phyloP scores from a whole-genome alignment of 129 eudicot genomes.

The Chrysanthemum makinoi region DNA sequence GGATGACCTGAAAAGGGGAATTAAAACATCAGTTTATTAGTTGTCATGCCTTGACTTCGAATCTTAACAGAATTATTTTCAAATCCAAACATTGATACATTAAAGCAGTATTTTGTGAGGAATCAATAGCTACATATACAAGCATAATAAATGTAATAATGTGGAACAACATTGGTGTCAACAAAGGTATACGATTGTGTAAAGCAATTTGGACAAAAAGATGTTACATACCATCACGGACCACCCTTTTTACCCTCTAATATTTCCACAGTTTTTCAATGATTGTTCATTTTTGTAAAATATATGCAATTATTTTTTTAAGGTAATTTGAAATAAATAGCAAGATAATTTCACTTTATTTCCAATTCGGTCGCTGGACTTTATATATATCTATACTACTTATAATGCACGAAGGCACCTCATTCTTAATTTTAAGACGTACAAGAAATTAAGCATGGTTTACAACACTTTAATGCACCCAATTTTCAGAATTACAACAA shows the following conservation, averaged over 20 bases:
- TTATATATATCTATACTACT: neutral
- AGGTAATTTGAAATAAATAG: neutral
- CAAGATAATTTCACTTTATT: neutral
- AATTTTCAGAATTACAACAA: too few relatives aligned
- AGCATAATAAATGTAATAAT: slow-evolving; percentile 4
- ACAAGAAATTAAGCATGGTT: too few relatives aligned
- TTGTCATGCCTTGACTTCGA: neutral
- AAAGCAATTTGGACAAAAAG: neutral
- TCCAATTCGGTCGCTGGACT: neutral
- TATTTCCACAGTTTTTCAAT: neutral
- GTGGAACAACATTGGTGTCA: neutral
- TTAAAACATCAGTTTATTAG: slow-evolving; percentile 11
- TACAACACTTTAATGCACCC: too few relatives aligned
- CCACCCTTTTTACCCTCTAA: neutral
- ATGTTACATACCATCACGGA: slow-evolving; percentile 3
- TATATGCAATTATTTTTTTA: neutral
- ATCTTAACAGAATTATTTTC: neutral
- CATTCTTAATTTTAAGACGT: too few relatives aligned
- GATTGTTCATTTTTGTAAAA: neutral
- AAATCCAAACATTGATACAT: neutral
- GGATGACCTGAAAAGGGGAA: slow-evolving; percentile 66
- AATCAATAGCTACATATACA: slow-evolving; percentile 5
- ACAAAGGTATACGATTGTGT: neutral
- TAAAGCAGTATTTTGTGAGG: neutral
- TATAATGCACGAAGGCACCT: too few relatives aligned